A percentile compares a stretch with the other conserved stretches of the same genome.
These are phyloP conservation scores for Adenanthera pavonina DNA, from an alignment of 306 rosid species.

Conservation along the genomic window DNA sequence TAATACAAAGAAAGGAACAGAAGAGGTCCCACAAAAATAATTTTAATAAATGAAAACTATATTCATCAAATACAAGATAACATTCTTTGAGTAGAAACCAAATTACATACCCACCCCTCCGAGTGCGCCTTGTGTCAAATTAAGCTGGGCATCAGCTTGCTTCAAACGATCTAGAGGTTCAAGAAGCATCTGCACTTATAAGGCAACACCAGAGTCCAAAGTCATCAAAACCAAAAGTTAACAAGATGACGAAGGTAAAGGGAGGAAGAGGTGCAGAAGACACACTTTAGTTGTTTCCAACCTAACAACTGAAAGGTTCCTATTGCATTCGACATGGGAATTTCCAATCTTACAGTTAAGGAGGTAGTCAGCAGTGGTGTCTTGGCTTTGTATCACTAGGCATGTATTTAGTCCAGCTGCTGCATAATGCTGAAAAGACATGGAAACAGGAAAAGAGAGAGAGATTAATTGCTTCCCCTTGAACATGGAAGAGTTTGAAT, in stretches of 20 bases:
- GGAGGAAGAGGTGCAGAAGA: slow-evolving; percentile 34
- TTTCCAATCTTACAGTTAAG: slow-evolving; percentile 84
- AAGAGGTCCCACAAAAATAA: slow-evolving; percentile 2
- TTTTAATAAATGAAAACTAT: slow-evolving; percentile 14
- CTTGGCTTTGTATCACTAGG: slow-evolving; percentile 85
- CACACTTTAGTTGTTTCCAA: slow-evolving; percentile 91
- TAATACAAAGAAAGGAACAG: slow-evolving; percentile 20
- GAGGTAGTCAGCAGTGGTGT: slow-evolving; percentile 82
- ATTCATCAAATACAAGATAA: slow-evolving; percentile 31
- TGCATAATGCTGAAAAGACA: slow-evolving; percentile 81
- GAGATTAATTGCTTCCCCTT: slow-evolving; percentile 13
- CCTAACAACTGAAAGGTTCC: slow-evolving; percentile 89
- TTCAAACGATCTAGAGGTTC: slow-evolving; percentile 81
- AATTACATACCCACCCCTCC: slow-evolving; percentile 90
- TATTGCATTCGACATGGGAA: slow-evolving; percentile 62
- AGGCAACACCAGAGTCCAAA: slow-evolving; percentile 32
- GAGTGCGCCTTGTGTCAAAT: slow-evolving; percentile 85
- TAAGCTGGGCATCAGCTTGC: slow-evolving; percentile 84
- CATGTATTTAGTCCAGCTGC: slow-evolving; percentile 81
- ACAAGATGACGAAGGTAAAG: slow-evolving; percentile 23
- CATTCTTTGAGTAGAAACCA: slow-evolving; percentile 32
- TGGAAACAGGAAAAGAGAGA: background rate
- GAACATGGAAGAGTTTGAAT: slow-evolving; percentile 21
- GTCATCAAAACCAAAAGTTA: slow-evolving; percentile 16
- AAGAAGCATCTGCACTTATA: slow-evolving; percentile 73